Evolutionary conservation across 176 grass and related monocot genomes (phyloP).

Genomic region (Coix lacrymajobi): DNA sequence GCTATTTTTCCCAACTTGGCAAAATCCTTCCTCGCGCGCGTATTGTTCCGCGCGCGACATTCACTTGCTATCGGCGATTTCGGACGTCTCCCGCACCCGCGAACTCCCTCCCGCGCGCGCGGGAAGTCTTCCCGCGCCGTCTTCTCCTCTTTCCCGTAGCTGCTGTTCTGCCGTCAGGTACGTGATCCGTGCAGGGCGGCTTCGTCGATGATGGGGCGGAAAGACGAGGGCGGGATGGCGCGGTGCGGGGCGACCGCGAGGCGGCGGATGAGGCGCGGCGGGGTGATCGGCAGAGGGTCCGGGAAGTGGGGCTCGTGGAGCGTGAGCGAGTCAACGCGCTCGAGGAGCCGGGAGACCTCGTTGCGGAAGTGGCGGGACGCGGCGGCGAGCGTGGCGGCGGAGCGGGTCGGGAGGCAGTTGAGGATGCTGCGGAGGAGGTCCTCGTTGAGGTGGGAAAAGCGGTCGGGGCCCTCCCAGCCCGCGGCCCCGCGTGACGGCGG

Average conservation of each 20-base stretch:
- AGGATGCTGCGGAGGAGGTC: slow-evolving; percentile 36
- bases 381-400: slow-evolving; percentile 26
- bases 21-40: no score
- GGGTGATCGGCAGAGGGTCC: background rate
- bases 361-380: slow-evolving; percentile 32
- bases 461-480: background rate
- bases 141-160: no score
- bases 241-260: slow-evolving; percentile 10
- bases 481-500: background rate
- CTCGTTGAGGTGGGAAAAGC: slow-evolving; percentile 25
- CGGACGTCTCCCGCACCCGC: no score
- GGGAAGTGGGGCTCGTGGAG: background rate
- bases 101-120: no score
- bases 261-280: slow-evolving; percentile 33
- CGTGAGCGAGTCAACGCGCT: slow-evolving; percentile 19
- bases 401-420: slow-evolving; percentile 33
- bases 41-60: no score
- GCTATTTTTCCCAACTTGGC: no score
- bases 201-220: slow-evolving; percentile 15
- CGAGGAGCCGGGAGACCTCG: background rate
- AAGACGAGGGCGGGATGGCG: background rate
- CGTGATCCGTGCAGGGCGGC: slow-evolving; percentile 34
- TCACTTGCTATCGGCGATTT: no score
- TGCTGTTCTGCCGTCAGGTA: no score
- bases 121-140: no score